phyloP scores from a whole-genome alignment of 176 grass and related monocot species.

The Phoenix roebelenii region DNA sequence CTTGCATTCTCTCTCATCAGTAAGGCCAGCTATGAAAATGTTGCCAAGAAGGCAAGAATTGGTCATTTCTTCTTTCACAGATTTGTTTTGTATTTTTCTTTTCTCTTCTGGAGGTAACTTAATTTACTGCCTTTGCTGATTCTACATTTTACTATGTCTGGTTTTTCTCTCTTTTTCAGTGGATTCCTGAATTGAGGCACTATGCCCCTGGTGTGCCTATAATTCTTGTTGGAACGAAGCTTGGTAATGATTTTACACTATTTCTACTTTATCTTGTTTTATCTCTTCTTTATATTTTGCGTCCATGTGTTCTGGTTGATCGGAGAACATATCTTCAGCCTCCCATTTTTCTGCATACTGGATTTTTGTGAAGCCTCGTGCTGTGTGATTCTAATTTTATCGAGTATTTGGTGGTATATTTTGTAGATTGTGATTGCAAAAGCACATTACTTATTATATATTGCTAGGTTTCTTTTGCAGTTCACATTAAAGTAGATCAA shows the following conservation, averaged over 20 bases:
- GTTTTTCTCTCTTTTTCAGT: conserved; percentile 36
- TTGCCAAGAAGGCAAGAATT: conserved; percentile 67
- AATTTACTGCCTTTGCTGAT: not conserved
- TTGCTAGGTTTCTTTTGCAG: no score
- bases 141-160: conserved; percentile 1
- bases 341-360: no score
- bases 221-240: conserved; percentile 71
- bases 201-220: conserved; percentile 72
- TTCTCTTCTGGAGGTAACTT: not conserved
- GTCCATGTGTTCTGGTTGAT: not conserved
- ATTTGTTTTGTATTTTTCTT: not conserved
- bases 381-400: no score
- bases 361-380: no score
- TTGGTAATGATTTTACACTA: conserved; percentile 37
- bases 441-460: no score
- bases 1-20: conserved; percentile 78
- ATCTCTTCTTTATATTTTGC: conserved; percentile 6
- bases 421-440: no score
- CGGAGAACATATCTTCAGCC: no score
- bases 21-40: conserved; percentile 73
- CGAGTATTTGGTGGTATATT: no score
- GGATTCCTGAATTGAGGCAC: conserved; percentile 77
- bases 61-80: conserved; percentile 1
- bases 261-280: not conserved
- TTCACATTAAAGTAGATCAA: no score